Evolutionary conservation across 2,329 filamentous ascomycete genomes (phyloP).

Genomic region (Apiospora kogelbergensis): DNA sequence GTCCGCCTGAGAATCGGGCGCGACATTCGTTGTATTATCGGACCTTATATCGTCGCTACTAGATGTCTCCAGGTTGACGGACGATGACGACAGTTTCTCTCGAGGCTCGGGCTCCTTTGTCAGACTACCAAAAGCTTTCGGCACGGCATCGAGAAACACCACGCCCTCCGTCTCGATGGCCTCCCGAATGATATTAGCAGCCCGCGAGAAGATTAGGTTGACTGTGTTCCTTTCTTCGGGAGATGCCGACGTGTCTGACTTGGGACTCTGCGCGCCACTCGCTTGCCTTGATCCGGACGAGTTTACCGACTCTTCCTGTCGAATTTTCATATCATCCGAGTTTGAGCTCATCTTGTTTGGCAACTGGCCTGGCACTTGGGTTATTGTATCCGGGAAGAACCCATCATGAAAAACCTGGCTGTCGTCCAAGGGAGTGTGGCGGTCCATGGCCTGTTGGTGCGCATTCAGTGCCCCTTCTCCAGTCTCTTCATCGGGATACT

Average conservation of each 20-base stretch:
- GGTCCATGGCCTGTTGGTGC: not conserved
- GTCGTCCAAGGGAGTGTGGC: not conserved
- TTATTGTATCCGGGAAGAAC: not conserved
- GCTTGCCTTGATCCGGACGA: not conserved
- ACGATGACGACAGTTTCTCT: not conserved
- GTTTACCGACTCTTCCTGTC: not conserved
- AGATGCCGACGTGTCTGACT: not conserved
- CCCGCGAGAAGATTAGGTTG: slow-evolving; percentile 37
- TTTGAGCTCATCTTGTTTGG: not conserved
- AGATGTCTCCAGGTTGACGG: slow-evolving; percentile 11
- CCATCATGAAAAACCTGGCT: not conserved
- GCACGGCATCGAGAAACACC: slow-evolving; percentile 32
- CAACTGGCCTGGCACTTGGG: not conserved
- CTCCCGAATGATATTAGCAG: slow-evolving; percentile 41
- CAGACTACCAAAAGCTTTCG: slow-evolving; percentile 15
- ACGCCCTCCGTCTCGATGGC: slow-evolving; percentile 42
- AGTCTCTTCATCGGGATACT: not conserved
- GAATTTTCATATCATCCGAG: not conserved
- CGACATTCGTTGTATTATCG: not conserved
- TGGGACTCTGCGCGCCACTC: not conserved
- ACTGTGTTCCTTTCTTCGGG: not conserved
- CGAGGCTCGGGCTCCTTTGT: not conserved
- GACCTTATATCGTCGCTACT: slow-evolving; percentile 17
- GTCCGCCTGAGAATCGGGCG: slow-evolving; percentile 22
- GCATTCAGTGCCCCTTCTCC: not conserved